Conservation (phyloP, 192 early-diverging fungal genomes). For the Backusella morwellensis region DNA sequence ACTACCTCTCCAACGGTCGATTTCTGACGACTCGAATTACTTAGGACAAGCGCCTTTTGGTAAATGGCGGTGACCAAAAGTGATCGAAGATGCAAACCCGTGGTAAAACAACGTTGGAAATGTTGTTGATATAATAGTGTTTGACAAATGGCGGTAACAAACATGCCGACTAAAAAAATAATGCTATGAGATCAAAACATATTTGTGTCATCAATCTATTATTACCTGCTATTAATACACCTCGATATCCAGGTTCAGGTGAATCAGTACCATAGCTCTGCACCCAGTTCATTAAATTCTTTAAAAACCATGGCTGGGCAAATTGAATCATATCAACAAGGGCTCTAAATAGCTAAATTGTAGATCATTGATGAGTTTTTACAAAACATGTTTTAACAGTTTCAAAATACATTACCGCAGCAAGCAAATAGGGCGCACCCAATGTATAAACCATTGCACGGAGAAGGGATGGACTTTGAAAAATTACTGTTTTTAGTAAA, state of each 20-base stretch:
- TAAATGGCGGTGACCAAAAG: conserved; percentile 80
- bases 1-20: conserved; percentile 78
- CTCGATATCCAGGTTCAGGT: conserved; percentile 64
- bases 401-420: conserved; percentile 41
- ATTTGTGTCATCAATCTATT: not conserved
- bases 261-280: conserved; percentile 50
- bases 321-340: conserved; percentile 72
- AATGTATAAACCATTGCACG: conserved; percentile 55
- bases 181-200: not conserved
- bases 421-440: conserved; percentile 62
- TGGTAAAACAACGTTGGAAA: conserved; percentile 76
- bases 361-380: not conserved
- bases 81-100: conserved; percentile 69
- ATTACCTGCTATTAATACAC: conserved; percentile 70
- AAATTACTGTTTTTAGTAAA: not conserved
- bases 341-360: conserved; percentile 60
- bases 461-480: conserved; percentile 65
- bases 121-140: conserved; percentile 84
- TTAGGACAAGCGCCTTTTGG: conserved; percentile 75
- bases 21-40: conserved; percentile 70
- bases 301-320: conserved; percentile 74
- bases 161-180: conserved; percentile 55
- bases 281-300: conserved; percentile 62
- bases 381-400: not conserved
- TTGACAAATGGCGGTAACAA: conserved; percentile 67